These are phyloP conservation scores for Paracorniculantispora psalliotae DNA, from an alignment of 2,329 filamentous ascomycete genomes.

Conservation along the genomic window DNA sequence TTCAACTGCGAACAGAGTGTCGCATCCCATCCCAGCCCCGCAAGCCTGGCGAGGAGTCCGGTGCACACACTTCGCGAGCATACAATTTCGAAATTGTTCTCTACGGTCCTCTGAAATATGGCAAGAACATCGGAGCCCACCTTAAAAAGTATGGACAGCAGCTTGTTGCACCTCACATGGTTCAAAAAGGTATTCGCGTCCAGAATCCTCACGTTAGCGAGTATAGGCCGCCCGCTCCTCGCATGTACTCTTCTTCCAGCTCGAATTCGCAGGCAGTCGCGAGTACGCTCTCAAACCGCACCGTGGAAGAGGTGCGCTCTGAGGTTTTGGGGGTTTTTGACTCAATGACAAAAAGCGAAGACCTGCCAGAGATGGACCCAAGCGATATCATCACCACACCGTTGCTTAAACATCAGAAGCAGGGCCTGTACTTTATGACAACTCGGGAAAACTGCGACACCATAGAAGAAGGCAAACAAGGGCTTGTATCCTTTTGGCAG, in stretches of 20 bases:
- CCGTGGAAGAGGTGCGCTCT: conserved; percentile 78
- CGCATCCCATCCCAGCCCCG: conserved; percentile 65
- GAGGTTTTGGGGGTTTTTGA: conserved; percentile 88
- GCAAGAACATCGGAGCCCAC: conserved; percentile 59
- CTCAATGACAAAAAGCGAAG: conserved; percentile 68
- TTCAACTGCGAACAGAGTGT: conserved; percentile 64
- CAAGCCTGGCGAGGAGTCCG: conserved; percentile 57
- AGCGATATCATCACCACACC: conserved; percentile 57
- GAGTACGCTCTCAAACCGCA: conserved; percentile 43
- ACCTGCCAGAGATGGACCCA: conserved; percentile 69
- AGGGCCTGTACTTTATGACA: conserved; percentile 82
- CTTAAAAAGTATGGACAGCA: conserved; percentile 61
- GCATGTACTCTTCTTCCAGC: conserved; percentile 27
- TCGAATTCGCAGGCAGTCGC: conserved; percentile 18
- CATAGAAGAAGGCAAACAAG: conserved; percentile 53
- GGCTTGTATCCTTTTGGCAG: conserved; percentile 74
- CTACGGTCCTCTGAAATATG: conserved; percentile 68
- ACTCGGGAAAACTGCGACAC: conserved; percentile 65
- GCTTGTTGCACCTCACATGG: conserved; percentile 60
- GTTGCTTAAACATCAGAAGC: conserved; percentile 81
- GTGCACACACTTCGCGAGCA: conserved; percentile 54
- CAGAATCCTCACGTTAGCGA: conserved; percentile 68
- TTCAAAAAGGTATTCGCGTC: conserved; percentile 64
- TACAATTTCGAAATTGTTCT: conserved; percentile 69
- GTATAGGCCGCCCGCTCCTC: conserved; percentile 37